phyloP scores from a whole-genome alignment of 1,139 yeast species.

The Saccharomyces hybrid region DNA sequence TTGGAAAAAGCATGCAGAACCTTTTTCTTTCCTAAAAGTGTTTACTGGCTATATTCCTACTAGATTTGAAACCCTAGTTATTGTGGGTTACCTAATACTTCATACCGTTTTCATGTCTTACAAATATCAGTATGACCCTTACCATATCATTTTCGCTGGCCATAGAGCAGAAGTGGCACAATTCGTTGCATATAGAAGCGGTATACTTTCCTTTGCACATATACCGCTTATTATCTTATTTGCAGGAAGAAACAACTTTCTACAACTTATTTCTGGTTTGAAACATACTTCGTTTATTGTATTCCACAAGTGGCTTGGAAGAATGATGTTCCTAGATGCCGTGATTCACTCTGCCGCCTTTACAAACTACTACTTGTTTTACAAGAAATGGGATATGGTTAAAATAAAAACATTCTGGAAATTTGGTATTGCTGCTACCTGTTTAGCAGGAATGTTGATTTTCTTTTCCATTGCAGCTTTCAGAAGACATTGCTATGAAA shows the following conservation, averaged over 20 bases:
- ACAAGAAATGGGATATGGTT: conserved; percentile 10
- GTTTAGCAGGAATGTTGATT: conserved; percentile 24
- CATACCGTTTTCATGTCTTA: conserved; percentile 38
- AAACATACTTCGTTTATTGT: conserved; percentile 49
- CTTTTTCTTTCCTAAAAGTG: not conserved
- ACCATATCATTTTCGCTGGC: conserved; percentile 38
- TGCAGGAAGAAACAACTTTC: conserved; percentile 57
- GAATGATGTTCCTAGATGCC: conserved; percentile 36
- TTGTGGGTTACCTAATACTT: conserved; percentile 42
- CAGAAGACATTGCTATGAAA: conserved; percentile 55
- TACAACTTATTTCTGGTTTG: conserved; percentile 61
- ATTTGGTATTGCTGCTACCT: conserved; percentile 48
- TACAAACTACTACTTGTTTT: conserved; percentile 31
- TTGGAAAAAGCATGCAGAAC: conserved; percentile 14
- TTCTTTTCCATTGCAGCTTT: conserved; percentile 41
- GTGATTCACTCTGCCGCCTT: conserved; percentile 43
- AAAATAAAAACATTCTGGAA: conserved; percentile 25
- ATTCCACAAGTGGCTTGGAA: conserved; percentile 60
- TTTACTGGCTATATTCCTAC: conserved; percentile 34
- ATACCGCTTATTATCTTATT: conserved; percentile 47
- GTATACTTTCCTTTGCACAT: conserved; percentile 41
- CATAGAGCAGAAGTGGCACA: conserved; percentile 36
- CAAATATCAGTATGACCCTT: conserved; percentile 34
- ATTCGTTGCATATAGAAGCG: conserved; percentile 44
- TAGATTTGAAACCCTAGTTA: conserved; percentile 49